Evolutionary conservation across 2,329 filamentous ascomycete species (phyloP).

Genomic region (Colletotrichum caudatum): DNA sequence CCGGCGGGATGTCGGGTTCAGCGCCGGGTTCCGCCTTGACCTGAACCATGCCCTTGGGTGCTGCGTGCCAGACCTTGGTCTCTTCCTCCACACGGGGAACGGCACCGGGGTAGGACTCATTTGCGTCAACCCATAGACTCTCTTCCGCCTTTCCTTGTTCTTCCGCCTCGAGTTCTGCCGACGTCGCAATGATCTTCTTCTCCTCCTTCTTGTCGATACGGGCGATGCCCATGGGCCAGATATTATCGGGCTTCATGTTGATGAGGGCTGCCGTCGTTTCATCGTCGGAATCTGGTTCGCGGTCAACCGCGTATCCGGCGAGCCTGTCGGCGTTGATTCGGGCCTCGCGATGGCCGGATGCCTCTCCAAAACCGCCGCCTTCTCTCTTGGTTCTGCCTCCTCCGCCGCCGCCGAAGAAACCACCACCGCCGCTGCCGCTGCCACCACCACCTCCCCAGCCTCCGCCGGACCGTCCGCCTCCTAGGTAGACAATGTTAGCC

Average conservation of each 20-base stretch:
- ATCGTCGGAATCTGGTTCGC: conserved; percentile 43
- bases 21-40: conserved; percentile 61
- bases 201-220: conserved; percentile 66
- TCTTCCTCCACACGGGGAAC: conserved; percentile 48
- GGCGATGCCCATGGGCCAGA: conserved; percentile 68
- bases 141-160: conserved; percentile 62
- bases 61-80: conserved; percentile 60
- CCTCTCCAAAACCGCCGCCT: conserved; percentile 54
- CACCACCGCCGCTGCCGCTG: conserved; percentile 44
- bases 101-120: conserved; percentile 47
- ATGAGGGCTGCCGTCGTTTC: conserved; percentile 45
- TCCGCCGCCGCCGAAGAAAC: conserved; percentile 45
- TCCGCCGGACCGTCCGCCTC: conserved; percentile 41
- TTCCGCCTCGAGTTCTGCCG: conserved; percentile 68
- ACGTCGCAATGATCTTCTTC: conserved; percentile 66
- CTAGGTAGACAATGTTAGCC: conserved; percentile 28
- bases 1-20: conserved; percentile 55
- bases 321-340: conserved; percentile 70
- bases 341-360: conserved; percentile 53
- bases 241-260: conserved; percentile 39
- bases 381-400: conserved; percentile 51
- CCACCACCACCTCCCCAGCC: conserved; percentile 40
- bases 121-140: conserved; percentile 58
- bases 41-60: conserved; percentile 50
- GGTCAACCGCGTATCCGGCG: conserved; percentile 55